Base-by-base conservation (phyloP, 2,329 filamentous ascomycete genomes). In the Aspergillus texensis region DNA sequence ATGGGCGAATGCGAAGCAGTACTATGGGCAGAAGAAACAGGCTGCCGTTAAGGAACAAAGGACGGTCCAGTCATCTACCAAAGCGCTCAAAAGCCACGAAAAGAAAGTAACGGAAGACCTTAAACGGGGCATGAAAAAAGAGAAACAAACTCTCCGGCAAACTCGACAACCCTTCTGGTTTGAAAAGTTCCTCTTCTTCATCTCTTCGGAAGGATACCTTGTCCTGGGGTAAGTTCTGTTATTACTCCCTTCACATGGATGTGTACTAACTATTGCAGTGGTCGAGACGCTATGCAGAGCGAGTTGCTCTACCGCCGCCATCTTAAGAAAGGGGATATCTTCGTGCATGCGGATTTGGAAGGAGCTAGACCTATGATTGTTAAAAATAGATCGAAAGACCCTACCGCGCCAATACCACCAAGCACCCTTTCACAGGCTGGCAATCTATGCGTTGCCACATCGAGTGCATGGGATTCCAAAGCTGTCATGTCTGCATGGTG, bases 401-500 rank as follows among this genome's bases (percentile, higher is more conserved):
- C 91, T 0, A 90, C 96, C 76, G 91, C 92, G 0, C 93, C 94
- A 0, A 94, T 99, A 30, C 93, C 95, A 3, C 95, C 95, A 0
- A 92, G 92, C 1, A 98, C 95, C 0, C 80, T 99, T 3, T 91
- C 92, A 0, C 95, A 99, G 79, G 95, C 95, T 4, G 95, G 95
- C 0, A 90, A 89, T 52, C 80, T 97, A 34, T 89, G 91, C 0
- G 91, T 99, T 6, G 92, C 92, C 66, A 91, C 92, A 10, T 97
- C 93, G 1, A 90, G 84, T 62, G 95, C 94, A 0, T 99, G 95
- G 95, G 95, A 98, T 65, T 94, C 92, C 1, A 99, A 99, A 77
- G 94, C 94, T 10, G 88, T 93, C 19, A 96, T 98, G 91, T 90
- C 91, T 21, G 94, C 94, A 10, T 99, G 92, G 90, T 99, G 95